A percentile compares a stretch with the other conserved stretches of the same genome.
Evolutionary conservation across 495 filamentous ascomycete genomes (phyloP).

Genomic region (Penicillium parvum): DNA sequence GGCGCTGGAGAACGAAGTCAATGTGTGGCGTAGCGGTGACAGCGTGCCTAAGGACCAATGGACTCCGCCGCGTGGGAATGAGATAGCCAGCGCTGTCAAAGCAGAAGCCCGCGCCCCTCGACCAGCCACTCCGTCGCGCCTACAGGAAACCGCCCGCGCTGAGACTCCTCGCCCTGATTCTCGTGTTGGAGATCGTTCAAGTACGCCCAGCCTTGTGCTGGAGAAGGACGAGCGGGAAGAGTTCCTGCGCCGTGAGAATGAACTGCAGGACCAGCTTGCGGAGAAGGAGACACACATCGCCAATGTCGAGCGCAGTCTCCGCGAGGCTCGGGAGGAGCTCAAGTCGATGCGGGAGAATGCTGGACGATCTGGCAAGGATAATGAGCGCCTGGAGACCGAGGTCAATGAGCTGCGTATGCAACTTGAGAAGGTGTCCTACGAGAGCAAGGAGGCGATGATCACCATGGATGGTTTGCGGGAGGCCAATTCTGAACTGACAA

Average conservation of each 20-base stretch:
- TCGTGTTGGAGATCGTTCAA: constrained; percentile 78
- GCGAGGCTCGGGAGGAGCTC: constrained; percentile 79
- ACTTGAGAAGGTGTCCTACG: constrained; percentile 87
- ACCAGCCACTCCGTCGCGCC: constrained; percentile 78
- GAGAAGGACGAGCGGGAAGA: constrained; percentile 98
- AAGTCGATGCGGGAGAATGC: constrained; percentile 76
- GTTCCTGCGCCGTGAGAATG: constrained; percentile 91
- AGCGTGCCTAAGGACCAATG: constrained; percentile 82
- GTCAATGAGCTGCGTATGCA: constrained; percentile 93
- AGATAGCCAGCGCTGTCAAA: constrained; percentile 53
- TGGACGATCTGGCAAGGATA: constrained; percentile 73
- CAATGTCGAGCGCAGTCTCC: constrained; percentile 69
- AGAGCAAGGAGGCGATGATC: constrained; percentile 93
- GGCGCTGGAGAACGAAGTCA: constrained; percentile 80
- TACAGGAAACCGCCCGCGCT: constrained; percentile 49
- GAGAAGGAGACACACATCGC: constrained; percentile 84
- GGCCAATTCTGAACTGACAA: constrained; percentile 85
- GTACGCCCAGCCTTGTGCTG: constrained; percentile 78
- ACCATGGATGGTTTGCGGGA: constrained; percentile 98
- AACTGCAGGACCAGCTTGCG: constrained; percentile 90
- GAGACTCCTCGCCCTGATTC: constrained; percentile 76
- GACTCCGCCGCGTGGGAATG: constrained; percentile 57
- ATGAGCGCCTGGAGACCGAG: constrained; percentile 77
- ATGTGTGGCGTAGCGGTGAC: constrained; percentile 82
- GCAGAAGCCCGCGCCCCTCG: constrained; percentile 55